Evolutionary conservation across 257 asterid genomes (phyloP).

Genomic region (Misopates orontium): DNA sequence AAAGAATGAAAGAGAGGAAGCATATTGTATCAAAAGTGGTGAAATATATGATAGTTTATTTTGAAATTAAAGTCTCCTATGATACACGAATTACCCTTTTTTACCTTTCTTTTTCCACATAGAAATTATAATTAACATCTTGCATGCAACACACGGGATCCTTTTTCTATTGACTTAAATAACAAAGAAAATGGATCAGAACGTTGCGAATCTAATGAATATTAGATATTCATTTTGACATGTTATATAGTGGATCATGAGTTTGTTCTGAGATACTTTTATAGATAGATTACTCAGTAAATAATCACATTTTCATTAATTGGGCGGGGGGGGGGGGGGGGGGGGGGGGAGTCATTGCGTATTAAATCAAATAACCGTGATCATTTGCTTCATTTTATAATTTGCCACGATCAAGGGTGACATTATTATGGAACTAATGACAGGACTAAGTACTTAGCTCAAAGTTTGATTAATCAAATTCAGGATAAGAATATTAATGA

Average conservation of each 20-base stretch:
- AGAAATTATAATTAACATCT: too few species aligned
- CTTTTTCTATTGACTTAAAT: too few species aligned
- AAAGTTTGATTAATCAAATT: slow-evolving; percentile 34
- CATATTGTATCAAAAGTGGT: too few species aligned
- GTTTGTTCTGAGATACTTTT: not conserved
- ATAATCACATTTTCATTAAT: not conserved
- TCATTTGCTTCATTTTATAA: not conserved
- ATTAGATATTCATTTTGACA: not conserved
- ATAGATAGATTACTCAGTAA: not conserved
- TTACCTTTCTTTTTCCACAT: too few species aligned
- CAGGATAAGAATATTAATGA: slow-evolving; percentile 52
- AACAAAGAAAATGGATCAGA: not conserved
- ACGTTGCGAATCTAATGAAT: not conserved
- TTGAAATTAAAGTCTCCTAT: too few species aligned
- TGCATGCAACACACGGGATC: too few species aligned
- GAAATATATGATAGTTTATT: too few species aligned
- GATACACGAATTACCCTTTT: too few species aligned
- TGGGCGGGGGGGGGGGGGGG: too few species aligned
- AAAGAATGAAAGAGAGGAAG: too few species aligned
- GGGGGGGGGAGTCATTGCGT: too few species aligned
- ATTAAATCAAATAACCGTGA: not conserved
- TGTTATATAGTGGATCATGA: not conserved
- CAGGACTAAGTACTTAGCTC: slow-evolving; percentile 51
- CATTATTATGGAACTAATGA: slow-evolving; percentile 41
- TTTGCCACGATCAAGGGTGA: slow-evolving; percentile 45